These are phyloP conservation scores for Furcasterigmium sp. DNA, from an alignment of 2,329 filamentous ascomycete species.

Conservation along the genomic window DNA sequence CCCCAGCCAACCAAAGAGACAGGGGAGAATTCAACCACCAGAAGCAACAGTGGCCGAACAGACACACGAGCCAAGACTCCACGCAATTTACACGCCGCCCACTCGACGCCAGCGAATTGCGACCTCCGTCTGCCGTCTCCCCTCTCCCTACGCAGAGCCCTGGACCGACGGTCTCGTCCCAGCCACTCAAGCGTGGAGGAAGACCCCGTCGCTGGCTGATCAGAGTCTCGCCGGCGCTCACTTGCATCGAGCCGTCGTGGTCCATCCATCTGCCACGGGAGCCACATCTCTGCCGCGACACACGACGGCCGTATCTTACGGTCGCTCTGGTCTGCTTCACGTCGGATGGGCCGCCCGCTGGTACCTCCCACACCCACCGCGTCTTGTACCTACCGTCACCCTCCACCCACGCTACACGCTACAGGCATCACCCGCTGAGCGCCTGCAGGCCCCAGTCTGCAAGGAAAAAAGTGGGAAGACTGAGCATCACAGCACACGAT, in stretches of 20 bases:
- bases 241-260: not conserved
- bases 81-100: conserved; percentile 4
- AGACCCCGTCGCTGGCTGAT: not conserved
- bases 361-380: conserved; percentile 6
- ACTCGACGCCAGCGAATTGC: conserved; percentile 2
- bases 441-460: conserved; percentile 10
- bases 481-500: conserved; percentile 2
- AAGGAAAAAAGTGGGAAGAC: conserved; percentile 10
- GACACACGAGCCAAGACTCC: conserved; percentile 2
- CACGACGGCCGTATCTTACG: conserved; percentile 3
- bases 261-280: not conserved
- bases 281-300: not conserved
- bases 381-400: conserved; percentile 2
- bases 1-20: conserved; percentile 1
- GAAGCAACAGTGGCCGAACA: not conserved
- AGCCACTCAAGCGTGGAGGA: not conserved
- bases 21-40: too few relatives aligned
- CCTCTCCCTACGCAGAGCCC: not conserved
- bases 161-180: too few relatives aligned
- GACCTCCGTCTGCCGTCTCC: not conserved
- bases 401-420: conserved; percentile 3
- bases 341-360: not conserved
- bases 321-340: not conserved
- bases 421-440: conserved; percentile 6
- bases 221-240: not conserved